Base-by-base conservation (phyloP, 1,284 basidiomycete genomes). In the Moesziomyces globuligerus region DNA sequence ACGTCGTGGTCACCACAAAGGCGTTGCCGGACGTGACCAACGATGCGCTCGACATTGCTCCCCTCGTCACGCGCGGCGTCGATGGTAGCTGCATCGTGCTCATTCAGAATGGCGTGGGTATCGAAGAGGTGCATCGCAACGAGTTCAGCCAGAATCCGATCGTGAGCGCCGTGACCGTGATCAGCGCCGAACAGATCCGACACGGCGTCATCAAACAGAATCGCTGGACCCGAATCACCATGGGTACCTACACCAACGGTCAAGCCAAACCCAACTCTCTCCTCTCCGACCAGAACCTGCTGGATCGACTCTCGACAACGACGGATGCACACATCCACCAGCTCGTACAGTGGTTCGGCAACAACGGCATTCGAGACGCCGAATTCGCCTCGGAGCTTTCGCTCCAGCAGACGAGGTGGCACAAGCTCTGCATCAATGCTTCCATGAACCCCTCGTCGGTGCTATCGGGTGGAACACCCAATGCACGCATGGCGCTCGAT, bases 31-130 rank as follows among this genome's bases (percentile, higher is more conserved):
- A 84, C 43, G 67, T 82, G 7, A 73, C 78, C n/a, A 83, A 84
- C 59, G 84, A 84, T 54, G 81, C 83, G 21, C 74, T 70, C 11
- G 62, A 78, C 17, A 75, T 85, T 43, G 57, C 54, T 10, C 80
- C 80, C 3, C 49, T 83, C 11, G 81, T 84, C 4, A 49, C 59
- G 7, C 46, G 56, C 4, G 57, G 57, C 4, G 52, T 65, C 18
- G 42, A 48, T 0, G 48, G 50, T 1, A 76, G 78, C 24, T 65
- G 74, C 15, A 78, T 85, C 32, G 83, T 85, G 4, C 68, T 85
- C 17, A 83, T 85, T 47, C 85, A 85, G 67, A 85, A 85, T 55
- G 85, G 85, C 17, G 79, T 85, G 7, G 84, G 84, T 13, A 80
- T 85, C 34, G 85, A 85, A 59, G 76, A 81, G 42, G 80, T 82